A percentile compares a stretch with the other conserved stretches of the same genome.
These are phyloP conservation scores for Ogataea pignaliae DNA, from an alignment of 805 yeast genomes.

Conservation along the genomic window DNA sequence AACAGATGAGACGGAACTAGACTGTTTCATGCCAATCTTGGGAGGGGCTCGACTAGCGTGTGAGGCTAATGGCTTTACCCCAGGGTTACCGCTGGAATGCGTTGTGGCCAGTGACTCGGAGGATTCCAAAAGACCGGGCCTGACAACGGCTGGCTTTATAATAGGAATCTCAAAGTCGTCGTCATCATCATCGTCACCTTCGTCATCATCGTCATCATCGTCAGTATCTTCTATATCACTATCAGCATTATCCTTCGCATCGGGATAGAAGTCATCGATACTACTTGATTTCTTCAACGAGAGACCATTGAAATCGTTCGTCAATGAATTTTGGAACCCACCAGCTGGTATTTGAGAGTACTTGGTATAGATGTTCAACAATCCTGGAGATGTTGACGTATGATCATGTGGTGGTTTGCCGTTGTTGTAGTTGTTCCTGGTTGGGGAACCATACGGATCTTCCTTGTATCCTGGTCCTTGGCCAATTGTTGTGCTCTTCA, in stretches of 20 bases:
- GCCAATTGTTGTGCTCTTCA: neutral
- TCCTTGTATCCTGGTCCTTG: too few species aligned
- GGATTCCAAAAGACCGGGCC: constrained; percentile 1
- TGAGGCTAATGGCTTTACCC: too few species aligned
- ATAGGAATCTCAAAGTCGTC: constrained; percentile 20
- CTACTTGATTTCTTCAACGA: constrained; percentile 5
- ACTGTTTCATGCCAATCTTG: too few species aligned
- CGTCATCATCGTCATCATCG: constrained; percentile 1
- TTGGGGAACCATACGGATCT: neutral
- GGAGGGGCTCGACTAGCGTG: too few species aligned
- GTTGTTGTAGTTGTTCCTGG: neutral
- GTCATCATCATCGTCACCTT: constrained; percentile 8
- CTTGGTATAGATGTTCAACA: constrained; percentile 29
- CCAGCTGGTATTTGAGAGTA: constrained; percentile 28
- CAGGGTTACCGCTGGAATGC: neutral
- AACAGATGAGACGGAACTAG: too few species aligned
- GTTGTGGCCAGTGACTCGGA: constrained; percentile 6
- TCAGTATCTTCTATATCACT: neutral
- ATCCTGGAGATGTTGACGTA: constrained; percentile 22
- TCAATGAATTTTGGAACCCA: neutral
- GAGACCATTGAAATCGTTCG: constrained; percentile 4
- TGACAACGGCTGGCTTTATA: constrained; percentile 8
- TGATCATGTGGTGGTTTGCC: neutral
- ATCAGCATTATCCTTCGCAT: neutral
- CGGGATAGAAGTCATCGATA: constrained; percentile 3